Conservation (phyloP, 2,329 filamentous ascomycete species). For the Calonectria montana region DNA sequence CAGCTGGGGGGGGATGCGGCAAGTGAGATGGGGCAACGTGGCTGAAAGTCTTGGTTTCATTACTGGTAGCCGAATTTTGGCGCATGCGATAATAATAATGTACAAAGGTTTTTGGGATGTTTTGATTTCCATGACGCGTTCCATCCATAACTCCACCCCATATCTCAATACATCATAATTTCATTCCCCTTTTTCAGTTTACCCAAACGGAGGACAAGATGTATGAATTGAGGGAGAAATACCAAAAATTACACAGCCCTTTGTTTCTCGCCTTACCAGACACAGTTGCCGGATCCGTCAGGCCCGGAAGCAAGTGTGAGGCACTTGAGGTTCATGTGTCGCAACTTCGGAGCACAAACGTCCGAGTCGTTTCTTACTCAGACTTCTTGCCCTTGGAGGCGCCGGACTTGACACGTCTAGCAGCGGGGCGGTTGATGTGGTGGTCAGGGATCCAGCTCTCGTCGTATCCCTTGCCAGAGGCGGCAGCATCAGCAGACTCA, state of each 20-base stretch:
- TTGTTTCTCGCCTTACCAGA: slow-evolving; percentile 14
- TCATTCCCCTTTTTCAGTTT: slow-evolving; percentile 21
- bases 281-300: slow-evolving; percentile 23
- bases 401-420: slow-evolving; percentile 72
- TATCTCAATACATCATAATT: slow-evolving; percentile 12
- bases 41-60: slow-evolving; percentile 16
- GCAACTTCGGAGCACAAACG: not conserved
- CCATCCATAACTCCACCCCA: slow-evolving; percentile 24
- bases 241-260: slow-evolving; percentile 9
- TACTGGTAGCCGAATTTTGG: slow-evolving; percentile 30
- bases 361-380: slow-evolving; percentile 38
- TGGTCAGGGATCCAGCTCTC: slow-evolving; percentile 93
- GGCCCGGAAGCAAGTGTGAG: slow-evolving; percentile 7
- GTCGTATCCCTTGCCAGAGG: slow-evolving; percentile 81
- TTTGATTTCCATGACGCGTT: slow-evolving; percentile 5
- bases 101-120: slow-evolving; percentile 31
- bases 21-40: not conserved
- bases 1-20: not conserved
- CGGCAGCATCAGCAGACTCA: slow-evolving; percentile 76
- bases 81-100: slow-evolving; percentile 35
- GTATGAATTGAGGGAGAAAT: slow-evolving; percentile 3
- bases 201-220: slow-evolving; percentile 17
- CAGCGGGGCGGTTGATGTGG: slow-evolving; percentile 88
- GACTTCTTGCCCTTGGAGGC: slow-evolving; percentile 57
- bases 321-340: not conserved